These are phyloP conservation scores for Silybum marianum DNA, from an alignment of 129 eudicot genomes.

Conservation along the genomic window DNA sequence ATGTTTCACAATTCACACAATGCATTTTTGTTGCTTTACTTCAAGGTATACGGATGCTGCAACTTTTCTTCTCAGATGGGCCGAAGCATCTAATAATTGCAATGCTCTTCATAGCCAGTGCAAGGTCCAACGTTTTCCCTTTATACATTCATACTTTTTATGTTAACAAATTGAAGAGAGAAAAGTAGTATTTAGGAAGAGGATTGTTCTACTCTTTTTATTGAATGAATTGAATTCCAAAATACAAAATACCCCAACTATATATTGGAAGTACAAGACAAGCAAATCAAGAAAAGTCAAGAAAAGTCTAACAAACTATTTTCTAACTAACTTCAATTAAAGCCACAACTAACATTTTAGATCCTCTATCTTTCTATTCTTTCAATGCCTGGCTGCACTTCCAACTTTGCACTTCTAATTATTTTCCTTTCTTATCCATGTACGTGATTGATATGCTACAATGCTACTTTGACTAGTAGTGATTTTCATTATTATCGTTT, in stretches of 20 bases:
- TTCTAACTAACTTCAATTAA: too few relatives aligned
- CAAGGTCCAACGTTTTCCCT: conserved; percentile 50
- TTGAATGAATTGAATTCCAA: too few relatives aligned
- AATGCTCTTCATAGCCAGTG: conserved; percentile 93
- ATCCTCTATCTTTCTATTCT: conserved; percentile 12
- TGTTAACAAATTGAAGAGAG: too few relatives aligned
- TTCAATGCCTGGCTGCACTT: background rate
- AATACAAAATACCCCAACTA: too few relatives aligned
- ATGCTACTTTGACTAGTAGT: background rate
- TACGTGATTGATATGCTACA: background rate
- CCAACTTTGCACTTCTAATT: background rate
- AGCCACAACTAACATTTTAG: too few relatives aligned
- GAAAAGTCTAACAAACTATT: too few relatives aligned
- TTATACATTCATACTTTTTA: conserved; percentile 6
- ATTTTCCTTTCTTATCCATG: background rate
- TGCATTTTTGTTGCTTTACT: conserved; percentile 11
- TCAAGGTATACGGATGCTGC: conserved; percentile 88
- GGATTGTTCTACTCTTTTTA: too few relatives aligned
- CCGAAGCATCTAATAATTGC: conserved; percentile 80
- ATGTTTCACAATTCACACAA: background rate
- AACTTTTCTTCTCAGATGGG: conserved; percentile 72
- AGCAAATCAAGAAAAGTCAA: too few relatives aligned
- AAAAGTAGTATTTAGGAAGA: too few relatives aligned
- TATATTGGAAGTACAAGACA: too few relatives aligned
- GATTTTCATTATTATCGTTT: background rate